Base-by-base conservation (phyloP, 345 rosid species). In the Gossypium ekmanianum region DNA sequence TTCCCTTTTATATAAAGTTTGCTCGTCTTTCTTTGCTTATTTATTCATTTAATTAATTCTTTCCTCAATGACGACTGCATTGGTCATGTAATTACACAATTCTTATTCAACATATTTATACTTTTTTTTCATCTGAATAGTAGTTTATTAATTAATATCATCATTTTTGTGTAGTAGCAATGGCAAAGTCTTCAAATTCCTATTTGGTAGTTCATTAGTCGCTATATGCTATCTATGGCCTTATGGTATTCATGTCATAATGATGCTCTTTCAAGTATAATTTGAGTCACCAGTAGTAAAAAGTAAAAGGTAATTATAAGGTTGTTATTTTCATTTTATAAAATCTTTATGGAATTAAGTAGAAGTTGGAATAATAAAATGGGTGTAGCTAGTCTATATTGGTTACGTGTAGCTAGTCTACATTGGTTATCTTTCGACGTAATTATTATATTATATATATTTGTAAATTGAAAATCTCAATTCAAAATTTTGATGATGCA, bases 151-250 rank as follows among this genome's bases (percentile, higher is more conserved):
- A 47, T 34, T 34, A 61, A 58, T 9, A 65, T 74, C 57, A 26
- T 66, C 67, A 80, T 66, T 43, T 22, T 10, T 71, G 72, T 67
- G 55, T 66, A 73, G 75, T 43, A 11, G 16, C 18, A n/a, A 43
- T 65, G 63, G 10, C 50, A 50, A 63, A 55, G 39, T 51, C 58
- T 74, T 56, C 66, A 61, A 77, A 64, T 48, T 69, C 68, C 65
- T 50, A 76, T 67, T 59, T 27, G 87, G 88, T 81, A 54, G 90
- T 74, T 87, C 82, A 48, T 2, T 44, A 63, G 88, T 87, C 87
- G 83, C 81, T 80, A 51, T 83, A 65, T 43, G 47, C 67, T 61
- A 76, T 75, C 7, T 34, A 34, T 34, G 7, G 79, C 76, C 74
- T 72, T 57, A n/a, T 82, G 80, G 57, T 71, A 76, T 45, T 45